Base-by-base conservation (phyloP, 331 rosid genomes). In the Prunus yedoensis region DNA sequence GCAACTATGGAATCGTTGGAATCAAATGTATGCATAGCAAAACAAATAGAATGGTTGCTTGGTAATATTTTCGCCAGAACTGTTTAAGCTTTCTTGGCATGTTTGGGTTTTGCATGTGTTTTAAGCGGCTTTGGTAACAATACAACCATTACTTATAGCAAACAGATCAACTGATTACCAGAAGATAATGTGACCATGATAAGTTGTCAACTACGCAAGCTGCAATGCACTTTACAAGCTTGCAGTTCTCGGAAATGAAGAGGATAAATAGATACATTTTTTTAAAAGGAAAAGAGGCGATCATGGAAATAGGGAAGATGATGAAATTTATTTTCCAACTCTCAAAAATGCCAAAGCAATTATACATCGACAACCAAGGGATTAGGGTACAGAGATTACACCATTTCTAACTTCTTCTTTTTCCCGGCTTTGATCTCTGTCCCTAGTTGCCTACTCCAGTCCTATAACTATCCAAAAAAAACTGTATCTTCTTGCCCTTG, bases 381-480 rank as follows among this genome's bases (percentile, higher is more conserved):
- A 66, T 32, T 32, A 5, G 38, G 41, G 41, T 35, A 23, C 30
- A 38, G 56, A 38, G 56, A 65, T 10, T 43, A 52, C 15, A 67
- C 65, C 46, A 45, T 27, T 60, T 61, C 23, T 49, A 20, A 49
- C 51, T 9, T 25, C 21, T 45, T 49, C 27, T 14, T 52, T 60
- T 43, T 27, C 15, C 47, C 58, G 47, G 68, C 77, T 45, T 10
- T 59, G 77, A 73, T 73, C 77, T 58, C 43, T 27, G 57, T 27
- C 68, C 68, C 67, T 72, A 41, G 75, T 20, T 54, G 75, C 38
- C 27, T 14, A 21, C 77, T 1, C 21, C 45, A 73, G 57, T 45
- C 76, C 69, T 30, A 30, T 27, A 60, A 60, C 77, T 73, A 60
- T 60, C 46, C 41, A 5, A 17, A 71, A 71, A 72, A 46, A 23